Evolutionary conservation across 257 asterid species (phyloP), one percentile per base, ranked within the genome.

Genomic region (Pogostemon cablin): DNA sequence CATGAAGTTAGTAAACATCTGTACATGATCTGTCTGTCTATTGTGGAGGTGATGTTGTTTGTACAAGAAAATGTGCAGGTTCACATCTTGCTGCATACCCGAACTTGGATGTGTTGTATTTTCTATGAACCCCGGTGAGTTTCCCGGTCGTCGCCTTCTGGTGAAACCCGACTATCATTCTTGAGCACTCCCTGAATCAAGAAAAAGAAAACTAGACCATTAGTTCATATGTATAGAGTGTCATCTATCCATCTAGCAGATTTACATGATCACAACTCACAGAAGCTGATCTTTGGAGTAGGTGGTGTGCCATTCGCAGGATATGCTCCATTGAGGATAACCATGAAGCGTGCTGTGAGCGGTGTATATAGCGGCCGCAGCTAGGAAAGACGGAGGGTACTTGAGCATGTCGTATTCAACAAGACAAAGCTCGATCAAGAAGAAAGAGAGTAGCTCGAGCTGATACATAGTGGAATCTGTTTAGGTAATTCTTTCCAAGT

Each of bases 351-450:
- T 76, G 59, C 87, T 81, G 20, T 88, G 86, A 1, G 98, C 93
- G 6, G 97, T 86, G 44, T 81, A 93, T 46, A 93, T 65, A 5
- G 97, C 97, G 11, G 96, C 96, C 8, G 97, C 97, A 1, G 98
- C 98, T 78, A 93, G 64, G 43, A 84, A 65, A 3, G 98, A 93
- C 2, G 98, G 96, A 20, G 84, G 81, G 84, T 81, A 88, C 77
- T 69, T 79, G 17, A 93, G 90, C 97, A 90, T 93, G 43, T 87
- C 89, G 20, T 85, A 88, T 65, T 90, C 93, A 7, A 93, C 85
- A 6, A 93, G 85, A 80, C 95, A 81, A 12, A 93, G 87, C 67
- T 93, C 97, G 3, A 85, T 76, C 67, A 90, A 68, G 77, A 83
- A 93, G 89, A 77, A 87, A 0, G 97, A 79, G 48, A 87, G 64